Conservation (phyloP, 2,329 filamentous ascomycete genomes). For the Leptodontidium sp. region DNA sequence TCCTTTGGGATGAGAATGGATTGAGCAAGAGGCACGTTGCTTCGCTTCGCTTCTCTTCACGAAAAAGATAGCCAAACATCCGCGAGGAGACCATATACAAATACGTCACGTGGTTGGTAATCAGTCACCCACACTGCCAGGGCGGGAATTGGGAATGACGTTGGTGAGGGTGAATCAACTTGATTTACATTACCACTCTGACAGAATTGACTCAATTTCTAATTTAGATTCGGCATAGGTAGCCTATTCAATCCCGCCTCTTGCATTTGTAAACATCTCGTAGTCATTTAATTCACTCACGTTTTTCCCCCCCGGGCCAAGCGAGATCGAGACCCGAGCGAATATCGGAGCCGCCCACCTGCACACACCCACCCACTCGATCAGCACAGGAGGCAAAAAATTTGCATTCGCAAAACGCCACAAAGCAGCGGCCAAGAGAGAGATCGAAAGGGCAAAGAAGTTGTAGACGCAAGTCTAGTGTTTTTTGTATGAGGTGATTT, state of each 20-base stretch:
- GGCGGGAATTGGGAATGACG: not conserved
- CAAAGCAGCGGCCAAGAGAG: conserved; percentile 4
- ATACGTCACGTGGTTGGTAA: not conserved
- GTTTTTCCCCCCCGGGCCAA: not conserved
- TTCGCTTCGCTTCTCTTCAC: too few relatives aligned
- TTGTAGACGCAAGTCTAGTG: not conserved
- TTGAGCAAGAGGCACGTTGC: too few relatives aligned
- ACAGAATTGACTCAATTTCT: not conserved
- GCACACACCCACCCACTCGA: too few relatives aligned
- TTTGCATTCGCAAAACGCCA: conserved; percentile 6
- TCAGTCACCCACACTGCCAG: too few relatives aligned
- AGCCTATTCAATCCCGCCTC: too few relatives aligned
- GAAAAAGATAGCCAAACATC: too few relatives aligned
- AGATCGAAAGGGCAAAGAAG: not conserved
- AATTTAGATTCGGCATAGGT: not conserved
- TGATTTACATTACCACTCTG: not conserved
- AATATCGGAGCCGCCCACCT: conserved; percentile 5
- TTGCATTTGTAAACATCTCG: not conserved
- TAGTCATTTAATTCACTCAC: not conserved
- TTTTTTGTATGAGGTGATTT: conserved; percentile 27
- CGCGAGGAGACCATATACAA: too few relatives aligned
- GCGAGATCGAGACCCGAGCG: not conserved
- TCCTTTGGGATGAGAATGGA: too few relatives aligned
- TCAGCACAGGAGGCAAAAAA: not conserved
- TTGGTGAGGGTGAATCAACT: not conserved